phyloP scores from a whole-genome alignment of 768 basidiomycete genomes.

The Chalciporus piperatus region DNA sequence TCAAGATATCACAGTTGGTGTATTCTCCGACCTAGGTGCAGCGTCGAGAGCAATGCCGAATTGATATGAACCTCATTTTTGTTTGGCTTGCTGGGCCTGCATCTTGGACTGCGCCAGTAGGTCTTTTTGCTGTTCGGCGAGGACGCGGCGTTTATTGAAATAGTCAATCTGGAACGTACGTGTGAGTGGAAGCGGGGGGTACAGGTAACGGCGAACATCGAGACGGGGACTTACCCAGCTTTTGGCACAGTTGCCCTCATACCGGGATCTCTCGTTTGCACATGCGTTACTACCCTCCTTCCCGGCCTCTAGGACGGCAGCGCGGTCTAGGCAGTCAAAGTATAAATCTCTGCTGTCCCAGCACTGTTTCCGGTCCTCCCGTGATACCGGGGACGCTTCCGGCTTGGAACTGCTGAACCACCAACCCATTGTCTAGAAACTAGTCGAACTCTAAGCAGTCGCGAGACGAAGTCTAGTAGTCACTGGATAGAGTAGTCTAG shows the following conservation, averaged over 20 bases:
- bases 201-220: not conserved
- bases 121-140: conserved; percentile 77
- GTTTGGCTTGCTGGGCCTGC: conserved; percentile 35
- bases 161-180: conserved; percentile 71
- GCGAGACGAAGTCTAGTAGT: not conserved
- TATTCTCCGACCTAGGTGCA: not conserved
- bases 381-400: conserved; percentile 41
- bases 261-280: conserved; percentile 49
- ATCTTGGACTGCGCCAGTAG: conserved; percentile 49
- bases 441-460: not conserved
- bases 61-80: conserved; percentile 11
- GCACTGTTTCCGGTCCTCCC: conserved; percentile 74
- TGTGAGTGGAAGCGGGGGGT: not conserved
- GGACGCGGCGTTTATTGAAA: conserved; percentile 86
- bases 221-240: conserved; percentile 73
- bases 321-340: conserved; percentile 77
- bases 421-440: conserved; percentile 27
- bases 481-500: conserved; percentile 3
- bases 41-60: not conserved
- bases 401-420: conserved; percentile 38
- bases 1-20: not conserved
- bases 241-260: conserved; percentile 75
- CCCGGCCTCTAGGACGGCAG: conserved; percentile 68
- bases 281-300: conserved; percentile 64
- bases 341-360: conserved; percentile 86